Conservation (phyloP, 139 green algal genomes). For the Dunaliella primolecta region DNA sequence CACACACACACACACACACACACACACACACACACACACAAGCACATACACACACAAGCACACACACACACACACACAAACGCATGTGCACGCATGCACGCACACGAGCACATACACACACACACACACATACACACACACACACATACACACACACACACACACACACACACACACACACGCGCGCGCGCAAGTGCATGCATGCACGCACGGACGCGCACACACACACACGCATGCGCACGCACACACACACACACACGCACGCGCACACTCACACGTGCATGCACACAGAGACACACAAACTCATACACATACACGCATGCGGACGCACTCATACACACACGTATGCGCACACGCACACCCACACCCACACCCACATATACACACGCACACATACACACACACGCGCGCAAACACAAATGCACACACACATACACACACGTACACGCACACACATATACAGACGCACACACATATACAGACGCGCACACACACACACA, state of each 20-base stretch:
- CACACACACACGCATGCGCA: conserved; percentile 5
- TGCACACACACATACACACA: no score
- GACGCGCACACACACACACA: no score
- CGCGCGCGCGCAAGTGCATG: not conserved
- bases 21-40: not conserved
- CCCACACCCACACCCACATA: no score
- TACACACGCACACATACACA: no score
- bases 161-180: conserved; percentile 15
- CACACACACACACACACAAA: not conserved
- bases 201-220: not conserved
- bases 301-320: conserved; percentile 15
- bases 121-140: not conserved
- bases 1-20: not conserved
- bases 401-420: no score
- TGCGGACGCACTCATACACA: no score
- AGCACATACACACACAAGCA: conserved; percentile 1
- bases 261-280: not conserved
- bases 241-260: conserved; percentile 12
- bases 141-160: conserved; percentile 6
- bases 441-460: no score
- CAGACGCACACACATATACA: no score
- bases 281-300: conserved; percentile 16
- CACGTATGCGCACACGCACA: no score
- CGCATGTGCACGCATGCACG: not conserved
- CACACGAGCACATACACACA: not conserved